Conservation (phyloP, 176 grass and related monocot species). For the Chloris gayana region DNA sequence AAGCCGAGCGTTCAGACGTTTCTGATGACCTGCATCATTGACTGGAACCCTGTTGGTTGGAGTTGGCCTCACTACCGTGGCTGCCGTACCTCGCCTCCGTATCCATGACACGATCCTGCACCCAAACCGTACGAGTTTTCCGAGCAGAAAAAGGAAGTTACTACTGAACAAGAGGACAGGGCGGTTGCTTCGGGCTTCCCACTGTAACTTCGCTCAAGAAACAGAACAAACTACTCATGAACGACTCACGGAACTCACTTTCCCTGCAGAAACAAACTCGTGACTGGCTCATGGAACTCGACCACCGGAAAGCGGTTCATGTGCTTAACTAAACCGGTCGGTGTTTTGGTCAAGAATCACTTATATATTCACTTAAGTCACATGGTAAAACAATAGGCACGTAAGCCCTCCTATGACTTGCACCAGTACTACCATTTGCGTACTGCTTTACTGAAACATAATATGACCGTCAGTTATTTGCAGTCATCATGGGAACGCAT, state of each 20-base stretch:
- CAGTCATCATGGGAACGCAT: neutral
- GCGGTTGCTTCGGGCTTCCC: neutral
- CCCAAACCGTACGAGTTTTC: constrained; percentile 7
- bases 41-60: constrained; percentile 33
- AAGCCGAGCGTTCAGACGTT: constrained; percentile 41
- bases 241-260: neutral
- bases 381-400: neutral
- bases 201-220: neutral
- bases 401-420: too few relatives aligned
- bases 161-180: neutral
- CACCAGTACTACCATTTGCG: too few relatives aligned
- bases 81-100: neutral
- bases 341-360: too few relatives aligned
- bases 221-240: neutral
- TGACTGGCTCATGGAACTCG: neutral
- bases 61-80: constrained; percentile 30
- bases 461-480: neutral
- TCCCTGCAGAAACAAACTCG: neutral
- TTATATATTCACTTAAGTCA: neutral
- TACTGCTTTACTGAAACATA: neutral
- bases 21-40: constrained; percentile 67
- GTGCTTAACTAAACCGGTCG: neutral
- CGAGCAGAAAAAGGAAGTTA: neutral
- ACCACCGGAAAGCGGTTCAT: neutral
- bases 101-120: neutral